Conservation (phyloP, 164 flowering plant species). For the Euptelea pleiosperma region DNA sequence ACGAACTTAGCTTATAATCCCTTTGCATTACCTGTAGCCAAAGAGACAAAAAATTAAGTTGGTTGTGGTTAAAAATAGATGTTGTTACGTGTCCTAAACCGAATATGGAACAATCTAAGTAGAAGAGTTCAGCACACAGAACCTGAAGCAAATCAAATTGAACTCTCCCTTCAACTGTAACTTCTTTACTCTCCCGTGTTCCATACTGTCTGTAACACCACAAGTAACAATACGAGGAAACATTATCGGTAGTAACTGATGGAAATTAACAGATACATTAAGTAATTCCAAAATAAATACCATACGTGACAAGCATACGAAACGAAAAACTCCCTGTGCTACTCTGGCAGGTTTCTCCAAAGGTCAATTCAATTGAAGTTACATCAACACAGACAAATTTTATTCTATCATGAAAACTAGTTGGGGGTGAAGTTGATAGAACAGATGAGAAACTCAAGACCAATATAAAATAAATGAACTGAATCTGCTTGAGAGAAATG, state of each 20-base stretch:
- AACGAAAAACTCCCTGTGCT: no score
- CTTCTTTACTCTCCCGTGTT: slow-evolving; percentile 94
- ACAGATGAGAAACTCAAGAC: not conserved
- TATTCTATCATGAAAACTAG: not conserved
- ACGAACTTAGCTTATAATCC: slow-evolving; percentile 93
- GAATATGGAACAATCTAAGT: slow-evolving; percentile 4
- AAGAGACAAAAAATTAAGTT: slow-evolving; percentile 2
- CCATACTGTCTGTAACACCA: slow-evolving; percentile 69
- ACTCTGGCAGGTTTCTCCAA: no score
- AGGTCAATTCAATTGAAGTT: not conserved
- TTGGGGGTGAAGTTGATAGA: not conserved
- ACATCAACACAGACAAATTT: not conserved
- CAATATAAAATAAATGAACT: not conserved
- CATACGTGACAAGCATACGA: not conserved
- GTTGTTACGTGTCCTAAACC: not conserved
- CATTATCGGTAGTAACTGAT: not conserved
- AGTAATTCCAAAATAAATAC: not conserved
- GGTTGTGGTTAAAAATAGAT: not conserved
- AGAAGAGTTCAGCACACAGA: slow-evolving; percentile 9
- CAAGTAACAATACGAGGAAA: not conserved
- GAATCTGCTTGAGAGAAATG: not conserved
- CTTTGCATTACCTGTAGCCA: slow-evolving; percentile 76
- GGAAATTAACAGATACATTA: not conserved
- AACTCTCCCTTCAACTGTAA: slow-evolving; percentile 88
- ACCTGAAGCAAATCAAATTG: slow-evolving; percentile 99